Evolutionary conservation across 495 filamentous ascomycete genomes (phyloP).

Genomic region (Hyaloscypha hepaticicola): DNA sequence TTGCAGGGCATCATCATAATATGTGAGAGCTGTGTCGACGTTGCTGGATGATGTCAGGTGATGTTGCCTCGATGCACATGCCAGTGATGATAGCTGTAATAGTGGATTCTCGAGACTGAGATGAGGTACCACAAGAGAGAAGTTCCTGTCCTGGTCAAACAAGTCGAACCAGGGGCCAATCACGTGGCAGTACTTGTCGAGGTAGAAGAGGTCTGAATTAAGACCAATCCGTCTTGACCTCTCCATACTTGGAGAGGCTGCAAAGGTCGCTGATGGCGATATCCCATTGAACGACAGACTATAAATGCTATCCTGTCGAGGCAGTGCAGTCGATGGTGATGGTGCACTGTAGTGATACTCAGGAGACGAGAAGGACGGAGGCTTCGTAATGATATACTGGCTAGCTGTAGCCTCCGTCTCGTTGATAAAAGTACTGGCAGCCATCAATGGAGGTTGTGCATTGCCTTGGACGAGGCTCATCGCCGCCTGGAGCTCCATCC

Average conservation of each 20-base stretch:
- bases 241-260: background rate
- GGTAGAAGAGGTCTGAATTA: background rate
- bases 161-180: background rate
- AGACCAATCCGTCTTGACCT: background rate
- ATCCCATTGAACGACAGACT: background rate
- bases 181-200: background rate
- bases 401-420: background rate
- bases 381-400: background rate
- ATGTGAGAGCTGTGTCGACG: background rate
- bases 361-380: background rate
- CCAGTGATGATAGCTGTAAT: background rate
- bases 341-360: background rate
- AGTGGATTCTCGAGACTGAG: background rate
- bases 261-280: background rate
- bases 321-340: background rate
- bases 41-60: background rate
- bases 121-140: background rate
- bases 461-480: background rate
- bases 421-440: slow-evolving; percentile 1
- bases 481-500: background rate
- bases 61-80: background rate
- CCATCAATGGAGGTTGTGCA: background rate
- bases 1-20: background rate
- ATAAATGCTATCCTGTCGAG: background rate
- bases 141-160: background rate